Base-by-base conservation (phyloP, 345 rosid genomes). In the Euphorbia peplus region DNA sequence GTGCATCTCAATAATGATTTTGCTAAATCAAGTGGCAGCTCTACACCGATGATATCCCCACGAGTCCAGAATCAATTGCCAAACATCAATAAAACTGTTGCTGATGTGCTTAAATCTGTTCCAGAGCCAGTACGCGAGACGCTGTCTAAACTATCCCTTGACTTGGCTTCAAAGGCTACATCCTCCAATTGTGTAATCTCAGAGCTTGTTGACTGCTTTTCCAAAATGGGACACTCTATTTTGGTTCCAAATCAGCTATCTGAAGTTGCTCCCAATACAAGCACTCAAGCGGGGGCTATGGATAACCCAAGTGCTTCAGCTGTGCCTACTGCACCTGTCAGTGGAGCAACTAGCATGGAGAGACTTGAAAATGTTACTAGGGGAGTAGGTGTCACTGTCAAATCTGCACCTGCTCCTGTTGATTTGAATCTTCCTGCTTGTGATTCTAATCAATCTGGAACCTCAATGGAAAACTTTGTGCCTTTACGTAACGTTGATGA, bases 41-140 rank as follows among this genome's bases (percentile, higher is more conserved):
- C 92, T 48, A 78, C 90, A 32, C 81, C 92, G 41, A 26, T 76
- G 73, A 83, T 85, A 71, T 75, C 86, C 26, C 80, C 89, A 14
- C 42, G 30, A 13, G 74, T 68, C 59, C 80, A 69, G 68, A 80
- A 18, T 73, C 81, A 81, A 0, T 72, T 81, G 19, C 76, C 86
- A 47, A 75, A 69, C 65, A 25, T 83, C 68, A 80, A 81, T 18
- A 52, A 52, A 61, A 77, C 79, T 73, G 65, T 87, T 28, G 75
- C 85, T 69, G 95, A 89, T 16, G 79, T 76, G 25, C 47, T 91
- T 71, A 85, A 81, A 70, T 79, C 88, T 75, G 74, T 87, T 29
- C 99, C 93, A 1, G 83, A 84, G 70, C 87, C 93, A 0, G 57
- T 88, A 14, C 83, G 60, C 25, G 90, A 82, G 39, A 63, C 81